Percentiles rank a stretch among this genome's conserved stretches.
Conservation (phyloP, 192 early-diverging fungal species). For the Entrophospora sp. region DNA sequence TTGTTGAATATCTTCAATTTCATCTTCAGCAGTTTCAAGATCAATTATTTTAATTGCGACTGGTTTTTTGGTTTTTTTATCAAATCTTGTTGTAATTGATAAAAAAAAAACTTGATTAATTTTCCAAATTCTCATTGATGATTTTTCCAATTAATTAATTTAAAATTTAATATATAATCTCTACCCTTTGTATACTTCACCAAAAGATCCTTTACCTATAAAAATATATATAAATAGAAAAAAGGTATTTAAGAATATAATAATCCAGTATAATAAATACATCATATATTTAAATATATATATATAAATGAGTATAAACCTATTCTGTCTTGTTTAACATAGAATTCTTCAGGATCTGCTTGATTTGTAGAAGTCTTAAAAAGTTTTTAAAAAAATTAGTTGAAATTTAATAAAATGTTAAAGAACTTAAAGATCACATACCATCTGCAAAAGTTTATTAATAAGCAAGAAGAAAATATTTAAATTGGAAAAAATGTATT, state of each 20-base stretch:
- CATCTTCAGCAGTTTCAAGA: constrained; percentile 92
- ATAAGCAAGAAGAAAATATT: no score
- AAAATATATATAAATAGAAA: background rate
- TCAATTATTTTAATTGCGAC: constrained; percentile 99
- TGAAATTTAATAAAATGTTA: no score
- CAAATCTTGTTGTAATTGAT: constrained; percentile 46
- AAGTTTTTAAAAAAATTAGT: no score
- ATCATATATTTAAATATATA: background rate
- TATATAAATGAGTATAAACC: constrained; percentile 21
- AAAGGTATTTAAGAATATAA: background rate
- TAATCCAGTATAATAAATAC: background rate
- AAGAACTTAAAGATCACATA: no score
- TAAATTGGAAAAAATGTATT: no score
- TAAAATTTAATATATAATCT: constrained; percentile 10
- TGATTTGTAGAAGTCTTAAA: constrained; percentile 30
- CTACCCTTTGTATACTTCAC: constrained; percentile 81
- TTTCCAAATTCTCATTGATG: background rate
- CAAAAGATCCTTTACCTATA: constrained; percentile 68
- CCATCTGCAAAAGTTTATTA: no score
- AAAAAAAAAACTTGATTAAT: constrained; percentile 33
- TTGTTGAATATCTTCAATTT: constrained; percentile 98
- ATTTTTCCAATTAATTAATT: background rate
- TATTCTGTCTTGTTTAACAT: constrained; percentile 59
- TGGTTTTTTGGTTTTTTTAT: constrained; percentile 52
- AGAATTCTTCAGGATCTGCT: constrained; percentile 55